Conservation (phyloP, 2,329 filamentous ascomycete species). For the Cyanodermella asteris region DNA sequence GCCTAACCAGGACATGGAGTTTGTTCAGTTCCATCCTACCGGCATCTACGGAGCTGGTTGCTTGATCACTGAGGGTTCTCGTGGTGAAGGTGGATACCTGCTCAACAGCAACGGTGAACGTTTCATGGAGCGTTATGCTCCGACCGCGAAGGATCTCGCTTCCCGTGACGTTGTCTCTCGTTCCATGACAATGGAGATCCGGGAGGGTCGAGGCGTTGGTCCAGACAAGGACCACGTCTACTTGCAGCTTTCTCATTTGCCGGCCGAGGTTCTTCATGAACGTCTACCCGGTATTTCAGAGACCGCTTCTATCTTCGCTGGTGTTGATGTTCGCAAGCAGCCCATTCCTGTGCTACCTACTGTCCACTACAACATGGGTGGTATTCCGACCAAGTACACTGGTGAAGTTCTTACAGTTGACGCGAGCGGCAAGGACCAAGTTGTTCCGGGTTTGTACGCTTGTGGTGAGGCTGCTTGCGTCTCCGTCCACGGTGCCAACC, state of each 20-base stretch:
- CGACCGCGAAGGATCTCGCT: slow-evolving; percentile 92
- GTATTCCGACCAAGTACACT: slow-evolving; percentile 93
- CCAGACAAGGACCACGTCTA: slow-evolving; percentile 97
- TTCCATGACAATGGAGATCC: slow-evolving; percentile 96
- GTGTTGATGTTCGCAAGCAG: slow-evolving; percentile 92
- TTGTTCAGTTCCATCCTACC: slow-evolving; percentile 97
- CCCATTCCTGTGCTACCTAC: slow-evolving; percentile 91
- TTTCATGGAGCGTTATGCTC: slow-evolving; percentile 98
- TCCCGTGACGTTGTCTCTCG: slow-evolving; percentile 90
- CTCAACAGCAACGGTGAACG: slow-evolving; percentile 95
- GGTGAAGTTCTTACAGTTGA: slow-evolving; percentile 87
- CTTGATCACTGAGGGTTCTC: slow-evolving; percentile 91
- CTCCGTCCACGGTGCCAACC: slow-evolving; percentile 94
- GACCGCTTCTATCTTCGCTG: slow-evolving; percentile 90
- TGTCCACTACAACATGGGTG: slow-evolving; percentile 99
- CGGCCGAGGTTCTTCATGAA: slow-evolving; percentile 77
- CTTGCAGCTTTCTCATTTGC: slow-evolving; percentile 90
- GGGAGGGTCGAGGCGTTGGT: slow-evolving; percentile 89
- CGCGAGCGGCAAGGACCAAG: slow-evolving; percentile 66
- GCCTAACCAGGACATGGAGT: slow-evolving; percentile 97
- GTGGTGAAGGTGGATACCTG: slow-evolving; percentile 94
- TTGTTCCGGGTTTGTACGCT: slow-evolving; percentile 86
- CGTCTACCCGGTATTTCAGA: slow-evolving; percentile 96
- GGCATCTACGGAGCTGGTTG: slow-evolving; percentile 97
- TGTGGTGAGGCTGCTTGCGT: slow-evolving; percentile 95